These are phyloP conservation scores for Sanguinoderma infundibulare DNA, from an alignment of 1,284 basidiomycete species.

Conservation along the genomic window DNA sequence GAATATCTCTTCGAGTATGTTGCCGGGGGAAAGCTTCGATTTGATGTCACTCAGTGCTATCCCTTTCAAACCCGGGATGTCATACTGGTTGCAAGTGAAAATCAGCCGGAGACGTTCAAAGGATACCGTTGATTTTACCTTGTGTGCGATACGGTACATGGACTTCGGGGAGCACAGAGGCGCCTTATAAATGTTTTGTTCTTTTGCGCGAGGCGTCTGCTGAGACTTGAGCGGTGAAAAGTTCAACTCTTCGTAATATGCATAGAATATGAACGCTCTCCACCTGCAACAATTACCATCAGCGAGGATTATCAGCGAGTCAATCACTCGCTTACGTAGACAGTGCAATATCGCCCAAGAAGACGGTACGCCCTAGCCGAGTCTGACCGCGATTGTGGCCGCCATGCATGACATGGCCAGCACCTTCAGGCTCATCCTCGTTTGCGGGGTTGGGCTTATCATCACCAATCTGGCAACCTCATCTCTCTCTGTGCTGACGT, in stretches of 20 bases:
- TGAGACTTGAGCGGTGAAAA: conserved; percentile 31
- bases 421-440: not conserved
- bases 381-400: too few species aligned
- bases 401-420: not conserved
- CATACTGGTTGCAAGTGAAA: conserved; percentile 13
- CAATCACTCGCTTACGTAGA: conserved; percentile 24
- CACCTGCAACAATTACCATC: conserved; percentile 15
- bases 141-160: conserved; percentile 26
- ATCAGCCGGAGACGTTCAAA: not conserved
- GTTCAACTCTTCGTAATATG: conserved; percentile 22
- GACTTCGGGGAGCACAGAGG: conserved; percentile 27
- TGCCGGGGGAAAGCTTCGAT: conserved; percentile 15
- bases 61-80: conserved; percentile 17
- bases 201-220: not conserved
- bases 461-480: not conserved
- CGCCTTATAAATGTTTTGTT: not conserved
- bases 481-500: not conserved
- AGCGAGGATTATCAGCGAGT: not conserved
- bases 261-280: conserved; percentile 27
- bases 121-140: conserved; percentile 8
- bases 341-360: conserved; percentile 26
- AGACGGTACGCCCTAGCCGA: conserved; percentile 13
- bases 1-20: conserved; percentile 26
- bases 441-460: not conserved
- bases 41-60: conserved; percentile 15